Percentiles rank a stretch among this genome's conserved stretches.
phyloP scores from a whole-genome alignment of 2,329 filamentous ascomycete genomes.

The Clonostachys chloroleuca region DNA sequence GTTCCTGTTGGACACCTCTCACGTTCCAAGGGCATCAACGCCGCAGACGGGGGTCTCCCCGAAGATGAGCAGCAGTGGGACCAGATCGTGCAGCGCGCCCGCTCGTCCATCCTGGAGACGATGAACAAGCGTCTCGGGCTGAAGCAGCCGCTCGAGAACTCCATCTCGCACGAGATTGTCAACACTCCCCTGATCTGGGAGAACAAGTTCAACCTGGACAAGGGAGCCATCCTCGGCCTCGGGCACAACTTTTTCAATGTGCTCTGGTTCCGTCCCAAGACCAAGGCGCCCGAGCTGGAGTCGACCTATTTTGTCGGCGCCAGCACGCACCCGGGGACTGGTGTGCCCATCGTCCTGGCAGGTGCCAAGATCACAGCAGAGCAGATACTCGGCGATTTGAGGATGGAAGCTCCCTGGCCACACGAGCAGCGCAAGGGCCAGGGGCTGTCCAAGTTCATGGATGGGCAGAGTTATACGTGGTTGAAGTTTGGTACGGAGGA shows the following conservation, averaged over 20 bases:
- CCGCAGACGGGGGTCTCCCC: conserved; percentile 6
- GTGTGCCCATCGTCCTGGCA: conserved; percentile 69
- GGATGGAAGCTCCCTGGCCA: conserved; percentile 8
- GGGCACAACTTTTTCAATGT: conserved; percentile 73
- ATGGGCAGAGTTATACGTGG: conserved; percentile 1
- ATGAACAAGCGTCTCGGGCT: conserved; percentile 57
- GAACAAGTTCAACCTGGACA: conserved; percentile 66
- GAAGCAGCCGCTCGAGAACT: conserved; percentile 18
- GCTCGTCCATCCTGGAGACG: conserved; percentile 55
- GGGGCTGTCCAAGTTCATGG: conserved; percentile 5
- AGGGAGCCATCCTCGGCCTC: conserved; percentile 68
- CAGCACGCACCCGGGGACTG: conserved; percentile 71
- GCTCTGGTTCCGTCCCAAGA: conserved; percentile 59
- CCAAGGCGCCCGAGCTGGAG: conserved; percentile 41
- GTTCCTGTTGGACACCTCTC: conserved; percentile 69
- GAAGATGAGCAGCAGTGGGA: conserved; percentile 52
- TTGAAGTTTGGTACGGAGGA: conserved; percentile 10
- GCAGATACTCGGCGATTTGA: conserved; percentile 31
- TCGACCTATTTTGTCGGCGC: conserved; percentile 69
- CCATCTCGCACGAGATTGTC: conserved; percentile 56
- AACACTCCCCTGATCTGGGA: conserved; percentile 66
- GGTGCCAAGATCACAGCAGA: conserved; percentile 57
- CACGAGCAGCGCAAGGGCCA: conserved; percentile 1
- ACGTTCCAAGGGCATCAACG: conserved; percentile 28
- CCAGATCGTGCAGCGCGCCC: conserved; percentile 52